A percentile compares a stretch with the other conserved stretches of the same genome.
Evolutionary conservation across 768 basidiomycete genomes (phyloP).

Genomic region (Leccinum subtestaceum): DNA sequence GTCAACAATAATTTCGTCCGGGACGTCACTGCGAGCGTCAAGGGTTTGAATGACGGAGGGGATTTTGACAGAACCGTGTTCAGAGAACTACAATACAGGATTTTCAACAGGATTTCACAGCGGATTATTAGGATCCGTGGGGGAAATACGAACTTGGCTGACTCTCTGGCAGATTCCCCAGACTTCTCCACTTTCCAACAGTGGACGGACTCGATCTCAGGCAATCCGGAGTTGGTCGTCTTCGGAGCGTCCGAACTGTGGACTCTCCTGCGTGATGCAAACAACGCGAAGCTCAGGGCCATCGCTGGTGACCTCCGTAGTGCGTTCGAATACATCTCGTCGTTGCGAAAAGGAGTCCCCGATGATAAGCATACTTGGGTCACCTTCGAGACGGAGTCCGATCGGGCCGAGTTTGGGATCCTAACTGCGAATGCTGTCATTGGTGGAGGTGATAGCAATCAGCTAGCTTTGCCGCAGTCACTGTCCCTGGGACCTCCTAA

Average conservation of each 20-base stretch:
- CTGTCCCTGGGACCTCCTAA: conserved; percentile 4
- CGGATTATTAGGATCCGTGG: conserved; percentile 6
- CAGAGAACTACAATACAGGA: not conserved
- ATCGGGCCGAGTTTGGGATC: conserved; percentile 4
- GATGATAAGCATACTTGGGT: conserved; percentile 6
- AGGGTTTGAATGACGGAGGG: conserved; percentile 8
- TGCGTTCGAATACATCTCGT: conserved; percentile 5
- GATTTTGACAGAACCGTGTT: conserved; percentile 1
- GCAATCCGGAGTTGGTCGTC: not conserved
- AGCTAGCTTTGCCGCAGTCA: not conserved
- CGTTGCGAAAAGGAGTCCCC: not conserved
- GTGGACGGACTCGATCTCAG: conserved; percentile 1
- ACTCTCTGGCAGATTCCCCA: not conserved
- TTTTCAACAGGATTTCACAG: conserved; percentile 5
- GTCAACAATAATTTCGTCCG: conserved; percentile 3
- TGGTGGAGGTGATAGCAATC: conserved; percentile 1
- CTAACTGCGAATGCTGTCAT: conserved; percentile 4
- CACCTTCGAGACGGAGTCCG: not conserved
- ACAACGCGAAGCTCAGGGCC: not conserved
- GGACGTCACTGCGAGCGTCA: conserved; percentile 9
- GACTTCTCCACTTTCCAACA: not conserved
- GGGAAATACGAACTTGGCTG: not conserved
- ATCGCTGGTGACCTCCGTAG: conserved; percentile 5
- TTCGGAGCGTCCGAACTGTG: conserved; percentile 2
- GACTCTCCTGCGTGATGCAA: conserved; percentile 4